Percentiles rank a stretch among this genome's conserved stretches.
phyloP scores from a whole-genome alignment of 2,329 filamentous ascomycete species.

The Biscogniauxia mediterranea region DNA sequence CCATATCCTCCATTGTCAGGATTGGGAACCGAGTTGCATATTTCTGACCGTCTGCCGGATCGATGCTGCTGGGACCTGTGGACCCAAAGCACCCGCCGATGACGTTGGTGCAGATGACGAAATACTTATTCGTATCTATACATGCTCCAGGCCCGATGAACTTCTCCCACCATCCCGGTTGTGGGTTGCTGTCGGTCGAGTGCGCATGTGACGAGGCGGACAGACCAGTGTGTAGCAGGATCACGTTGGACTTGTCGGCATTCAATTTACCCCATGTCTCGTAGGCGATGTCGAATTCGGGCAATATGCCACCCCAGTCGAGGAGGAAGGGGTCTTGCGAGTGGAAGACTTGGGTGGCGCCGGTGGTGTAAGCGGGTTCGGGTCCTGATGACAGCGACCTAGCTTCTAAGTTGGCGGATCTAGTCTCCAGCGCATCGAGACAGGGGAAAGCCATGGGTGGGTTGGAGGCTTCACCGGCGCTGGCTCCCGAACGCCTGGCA shows the following conservation, averaged over 20 bases:
- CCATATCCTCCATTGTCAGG: conserved; percentile 96
- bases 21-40: conserved; percentile 97
- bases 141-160: conserved; percentile 89
- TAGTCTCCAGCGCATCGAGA: conserved; percentile 78
- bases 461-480: conserved; percentile 58
- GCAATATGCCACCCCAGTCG: conserved; percentile 93
- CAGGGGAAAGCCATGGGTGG: conserved; percentile 88
- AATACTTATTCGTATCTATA: conserved; percentile 88
- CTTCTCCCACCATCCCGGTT: conserved; percentile 97
- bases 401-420: conserved; percentile 70
- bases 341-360: conserved; percentile 75
- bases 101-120: conserved; percentile 94
- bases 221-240: conserved; percentile 88
- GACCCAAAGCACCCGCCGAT: conserved; percentile 95
- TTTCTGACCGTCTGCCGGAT: conserved; percentile 81
- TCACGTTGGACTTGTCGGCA: conserved; percentile 77
- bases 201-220: conserved; percentile 97
- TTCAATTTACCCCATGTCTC: conserved; percentile 89
- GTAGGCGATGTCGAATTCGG: conserved; percentile 86
- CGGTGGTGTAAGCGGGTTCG: conserved; percentile 91
- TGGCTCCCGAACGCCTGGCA: conserved; percentile 20
- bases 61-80: conserved; percentile 83
- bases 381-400: conserved; percentile 72
- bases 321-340: conserved; percentile 73
- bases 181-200: conserved; percentile 81